Percentiles rank a stretch among this genome's conserved stretches.
phyloP scores from a whole-genome alignment of 2,329 filamentous ascomycete genomes.

The Daldinia eschscholtzii region DNA sequence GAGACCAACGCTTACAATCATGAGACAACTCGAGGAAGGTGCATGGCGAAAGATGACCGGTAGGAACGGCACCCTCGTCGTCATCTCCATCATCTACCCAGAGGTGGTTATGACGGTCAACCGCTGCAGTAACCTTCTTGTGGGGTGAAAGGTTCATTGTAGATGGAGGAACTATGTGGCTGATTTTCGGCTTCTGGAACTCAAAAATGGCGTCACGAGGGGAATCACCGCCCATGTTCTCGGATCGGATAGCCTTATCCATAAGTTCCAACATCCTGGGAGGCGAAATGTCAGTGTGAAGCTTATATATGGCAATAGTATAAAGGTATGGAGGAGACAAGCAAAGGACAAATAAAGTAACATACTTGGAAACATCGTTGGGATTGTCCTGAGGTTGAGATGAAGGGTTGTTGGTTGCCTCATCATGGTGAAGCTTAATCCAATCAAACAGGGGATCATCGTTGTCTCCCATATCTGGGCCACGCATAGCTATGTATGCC shows the following conservation, averaged over 20 bases:
- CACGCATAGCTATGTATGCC: slow-evolving; percentile 49
- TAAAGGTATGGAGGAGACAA: neutral
- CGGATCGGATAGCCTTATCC: slow-evolving; percentile 37
- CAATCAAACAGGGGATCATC: slow-evolving; percentile 47
- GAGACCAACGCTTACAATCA: slow-evolving; percentile 53
- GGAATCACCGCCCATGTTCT: slow-evolving; percentile 39
- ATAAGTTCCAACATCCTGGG: slow-evolving; percentile 45
- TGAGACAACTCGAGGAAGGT: slow-evolving; percentile 57
- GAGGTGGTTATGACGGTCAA: slow-evolving; percentile 24
- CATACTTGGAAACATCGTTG: slow-evolving; percentile 42
- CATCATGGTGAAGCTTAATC: slow-evolving; percentile 39
- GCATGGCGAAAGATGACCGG: slow-evolving; percentile 57
- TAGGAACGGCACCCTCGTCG: slow-evolving; percentile 55
- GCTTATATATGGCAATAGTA: neutral
- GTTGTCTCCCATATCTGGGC: slow-evolving; percentile 35
- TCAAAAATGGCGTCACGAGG: slow-evolving; percentile 45
- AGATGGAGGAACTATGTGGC: neutral
- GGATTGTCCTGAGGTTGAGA: slow-evolving; percentile 9
- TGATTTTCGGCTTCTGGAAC: slow-evolving; percentile 35
- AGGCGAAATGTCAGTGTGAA: slow-evolving; percentile 12
- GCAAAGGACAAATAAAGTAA: neutral
- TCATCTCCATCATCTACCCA: slow-evolving; percentile 44
- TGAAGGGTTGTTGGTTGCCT: neutral
- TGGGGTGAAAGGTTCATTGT: slow-evolving; percentile 1
- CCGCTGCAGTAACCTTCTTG: slow-evolving; percentile 19